Conservation (phyloP, 2,329 filamentous ascomycete species). For the Neoarthrinium moseri region DNA sequence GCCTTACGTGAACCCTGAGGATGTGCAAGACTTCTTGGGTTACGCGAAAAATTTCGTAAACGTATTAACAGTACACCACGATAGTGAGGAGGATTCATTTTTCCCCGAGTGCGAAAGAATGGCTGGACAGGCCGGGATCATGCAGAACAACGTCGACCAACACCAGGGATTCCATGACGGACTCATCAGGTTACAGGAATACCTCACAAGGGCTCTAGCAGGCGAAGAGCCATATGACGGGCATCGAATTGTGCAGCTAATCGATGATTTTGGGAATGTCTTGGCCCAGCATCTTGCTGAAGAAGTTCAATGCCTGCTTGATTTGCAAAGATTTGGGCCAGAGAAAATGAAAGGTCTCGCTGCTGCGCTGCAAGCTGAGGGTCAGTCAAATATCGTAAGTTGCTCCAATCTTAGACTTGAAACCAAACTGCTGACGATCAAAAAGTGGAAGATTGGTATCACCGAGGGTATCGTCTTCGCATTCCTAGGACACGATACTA, state of each 20-base stretch:
- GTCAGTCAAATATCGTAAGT: slow-evolving; percentile 2
- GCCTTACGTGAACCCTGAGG: slow-evolving; percentile 27
- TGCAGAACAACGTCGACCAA: slow-evolving; percentile 40
- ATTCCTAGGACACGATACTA: slow-evolving; percentile 1
- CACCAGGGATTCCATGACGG: slow-evolving; percentile 37
- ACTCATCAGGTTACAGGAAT: slow-evolving; percentile 28
- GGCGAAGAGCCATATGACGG: slow-evolving; percentile 30
- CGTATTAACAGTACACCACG: slow-evolving; percentile 35
- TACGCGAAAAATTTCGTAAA: slow-evolving; percentile 31
- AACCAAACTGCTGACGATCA: not conserved
- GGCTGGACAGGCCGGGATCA: slow-evolving; percentile 32
- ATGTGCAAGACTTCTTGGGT: slow-evolving; percentile 30
- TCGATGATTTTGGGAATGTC: slow-evolving; percentile 33
- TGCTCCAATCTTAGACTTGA: too few species aligned
- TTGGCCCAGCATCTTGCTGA: slow-evolving; percentile 35
- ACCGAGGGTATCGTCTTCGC: not conserved
- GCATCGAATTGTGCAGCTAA: slow-evolving; percentile 23
- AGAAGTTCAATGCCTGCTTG: slow-evolving; percentile 36
- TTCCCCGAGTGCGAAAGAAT: slow-evolving; percentile 37
- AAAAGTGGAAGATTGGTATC: slow-evolving; percentile 3
- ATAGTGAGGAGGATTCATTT: slow-evolving; percentile 33
- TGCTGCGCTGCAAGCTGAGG: not conserved
- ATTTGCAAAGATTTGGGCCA: slow-evolving; percentile 23
- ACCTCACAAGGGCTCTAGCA: slow-evolving; percentile 26
- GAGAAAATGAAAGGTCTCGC: slow-evolving; percentile 1